Evolutionary conservation across 1,284 basidiomycete species (phyloP), one percentile per base, ranked within the genome.

Genomic region (Moniliophthora roreri): DNA sequence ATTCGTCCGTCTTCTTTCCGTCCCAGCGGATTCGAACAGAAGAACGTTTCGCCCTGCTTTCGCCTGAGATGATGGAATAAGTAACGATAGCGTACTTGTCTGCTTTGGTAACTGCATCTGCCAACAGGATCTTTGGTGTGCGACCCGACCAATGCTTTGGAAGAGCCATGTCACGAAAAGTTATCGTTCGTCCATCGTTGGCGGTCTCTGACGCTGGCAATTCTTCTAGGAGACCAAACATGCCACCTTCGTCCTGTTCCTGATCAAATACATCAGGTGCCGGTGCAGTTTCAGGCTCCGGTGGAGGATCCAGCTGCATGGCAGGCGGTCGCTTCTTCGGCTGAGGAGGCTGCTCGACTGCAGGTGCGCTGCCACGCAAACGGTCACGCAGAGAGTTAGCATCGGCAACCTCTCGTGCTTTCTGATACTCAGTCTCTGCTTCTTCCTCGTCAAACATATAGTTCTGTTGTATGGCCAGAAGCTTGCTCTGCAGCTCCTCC

Each of bases 131-230:
- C 65, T 87, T 91, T 13, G 93, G 89, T 23, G 85, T 85, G 49
- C 82, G 81, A 38, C 85, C 85, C 36, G 89, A 85, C 75, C 87
- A 89, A 61, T 90, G 84, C 69, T 91, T 96, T 0, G 91, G 90
- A 36, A 90, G 76, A 11, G 79, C 70, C 85, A 97, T 88, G 55
- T 93, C 83, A 18, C 87, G 85, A 40, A 95, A 69, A 16, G 64
- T 70, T 47, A 94, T 74, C 3, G 76, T 78, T 1, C 75, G 78
- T 24, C 88, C 91, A 47, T 75, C 64, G 8, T 74, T 67, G 20
- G 76, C 79, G 1, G 76, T 74, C 55, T 81, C 76, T 18, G 75
- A 77, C 1, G 75, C 67, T 4, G 85, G 79, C 58, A 84, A 76
- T 52, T 81, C 81, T 44, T 97, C 90, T 36, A 98, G 77, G 56